Evolutionary conservation across 129 eudicot genomes (phyloP).

Genomic region (Apium graveolens): DNA sequence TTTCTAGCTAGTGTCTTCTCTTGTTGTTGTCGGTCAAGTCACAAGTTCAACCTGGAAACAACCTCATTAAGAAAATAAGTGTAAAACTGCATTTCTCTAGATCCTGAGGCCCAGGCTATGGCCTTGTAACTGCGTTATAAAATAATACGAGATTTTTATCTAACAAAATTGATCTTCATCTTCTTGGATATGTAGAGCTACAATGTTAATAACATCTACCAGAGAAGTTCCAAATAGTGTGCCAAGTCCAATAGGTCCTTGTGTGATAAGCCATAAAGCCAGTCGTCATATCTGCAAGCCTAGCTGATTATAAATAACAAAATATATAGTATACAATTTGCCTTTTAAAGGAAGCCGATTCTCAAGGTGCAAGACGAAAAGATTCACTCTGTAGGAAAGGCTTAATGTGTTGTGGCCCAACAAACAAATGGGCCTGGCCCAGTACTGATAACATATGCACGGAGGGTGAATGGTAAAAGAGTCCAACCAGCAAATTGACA

Average conservation of each 20-base stretch:
- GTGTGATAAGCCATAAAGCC: background rate
- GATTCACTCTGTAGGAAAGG: background rate
- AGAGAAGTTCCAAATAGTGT: background rate
- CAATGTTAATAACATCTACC: background rate
- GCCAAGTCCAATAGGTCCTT: background rate
- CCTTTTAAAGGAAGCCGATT: background rate
- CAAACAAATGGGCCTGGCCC: too few species aligned
- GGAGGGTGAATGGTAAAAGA: too few species aligned
- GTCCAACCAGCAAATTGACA: too few species aligned
- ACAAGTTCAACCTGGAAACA: too few species aligned
- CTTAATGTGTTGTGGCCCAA: too few species aligned
- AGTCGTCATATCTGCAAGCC: background rate
- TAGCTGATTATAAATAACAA: background rate
- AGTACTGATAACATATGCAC: too few species aligned
- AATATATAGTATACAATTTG: background rate
- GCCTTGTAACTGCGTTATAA: too few species aligned
- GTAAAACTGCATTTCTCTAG: background rate
- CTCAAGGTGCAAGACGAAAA: conserved; percentile 4
- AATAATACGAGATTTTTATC: background rate
- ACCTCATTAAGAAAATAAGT: too few species aligned
- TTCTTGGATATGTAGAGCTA: background rate
- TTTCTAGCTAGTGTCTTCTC: too few species aligned
- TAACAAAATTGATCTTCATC: conserved; percentile 12
- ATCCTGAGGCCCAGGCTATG: background rate
- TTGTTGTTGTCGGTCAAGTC: too few species aligned